A percentile compares a stretch with the other conserved stretches of the same genome.
These are phyloP conservation scores for Fusarium sp. DNA, from an alignment of 2,329 filamentous ascomycete species.

Conservation along the genomic window DNA sequence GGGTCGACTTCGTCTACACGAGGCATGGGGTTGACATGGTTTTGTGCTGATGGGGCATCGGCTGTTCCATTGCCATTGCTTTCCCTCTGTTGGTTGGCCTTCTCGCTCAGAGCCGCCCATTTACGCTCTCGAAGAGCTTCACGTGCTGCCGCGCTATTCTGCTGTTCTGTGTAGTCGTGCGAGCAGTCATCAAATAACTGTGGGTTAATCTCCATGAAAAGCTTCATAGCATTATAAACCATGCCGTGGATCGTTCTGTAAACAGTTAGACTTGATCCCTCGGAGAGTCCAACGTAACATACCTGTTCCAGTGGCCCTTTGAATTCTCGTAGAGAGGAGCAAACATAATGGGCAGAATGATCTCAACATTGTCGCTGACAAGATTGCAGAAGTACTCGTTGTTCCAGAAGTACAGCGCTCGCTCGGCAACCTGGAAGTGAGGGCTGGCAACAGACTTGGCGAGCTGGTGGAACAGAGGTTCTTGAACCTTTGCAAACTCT, in stretches of 20 bases:
- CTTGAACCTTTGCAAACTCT: conserved; percentile 98
- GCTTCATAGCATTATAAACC: conserved; percentile 99
- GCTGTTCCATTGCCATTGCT: conserved; percentile 44
- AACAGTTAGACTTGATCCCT: conserved; percentile 1
- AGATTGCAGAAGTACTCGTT: conserved; percentile 99
- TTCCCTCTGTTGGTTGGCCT: conserved; percentile 75
- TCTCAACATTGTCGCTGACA: conserved; percentile 98
- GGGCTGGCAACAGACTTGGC: conserved; percentile 98
- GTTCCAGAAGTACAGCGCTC: conserved; percentile 99
- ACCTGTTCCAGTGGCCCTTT: conserved; percentile 99
- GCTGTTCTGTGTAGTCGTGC: conserved; percentile 95
- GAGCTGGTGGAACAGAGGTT: conserved; percentile 95
- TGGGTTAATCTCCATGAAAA: conserved; percentile 99
- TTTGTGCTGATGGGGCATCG: conserved; percentile 44
- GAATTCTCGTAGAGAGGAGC: conserved; percentile 98
- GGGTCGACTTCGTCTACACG: conserved; percentile 81
- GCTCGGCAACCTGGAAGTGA: conserved; percentile 98
- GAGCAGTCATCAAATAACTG: conserved; percentile 99
- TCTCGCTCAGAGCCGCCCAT: conserved; percentile 86
- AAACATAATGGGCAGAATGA: conserved; percentile 99
- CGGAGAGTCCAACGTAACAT: conserved; percentile 44
- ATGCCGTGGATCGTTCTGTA: conserved; percentile 96
- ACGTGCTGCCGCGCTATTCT: conserved; percentile 88
- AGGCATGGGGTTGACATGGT: conserved; percentile 55
- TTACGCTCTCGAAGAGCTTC: conserved; percentile 84